These are phyloP conservation scores for Alternaria atra DNA, from an alignment of 2,329 filamentous ascomycete species.

Conservation along the genomic window DNA sequence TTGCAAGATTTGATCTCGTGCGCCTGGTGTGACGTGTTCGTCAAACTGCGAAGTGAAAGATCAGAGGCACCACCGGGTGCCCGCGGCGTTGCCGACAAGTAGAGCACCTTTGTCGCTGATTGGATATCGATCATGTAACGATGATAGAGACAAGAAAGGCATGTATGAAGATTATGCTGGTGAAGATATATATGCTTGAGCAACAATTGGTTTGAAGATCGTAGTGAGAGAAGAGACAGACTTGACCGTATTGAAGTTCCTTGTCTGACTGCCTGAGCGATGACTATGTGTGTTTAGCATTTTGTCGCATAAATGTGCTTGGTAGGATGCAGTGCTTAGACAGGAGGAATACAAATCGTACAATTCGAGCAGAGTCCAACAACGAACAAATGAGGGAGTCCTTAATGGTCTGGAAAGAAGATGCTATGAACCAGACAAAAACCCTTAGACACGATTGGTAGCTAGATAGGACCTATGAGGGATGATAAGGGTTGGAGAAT, in stretches of 20 bases:
- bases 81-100: neutral
- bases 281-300: neutral
- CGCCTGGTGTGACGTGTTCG: neutral
- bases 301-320: neutral
- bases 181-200: neutral
- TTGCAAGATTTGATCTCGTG: neutral
- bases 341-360: neutral
- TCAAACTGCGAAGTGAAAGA: conserved; percentile 10
- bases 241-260: neutral
- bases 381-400: neutral
- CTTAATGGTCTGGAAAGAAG: neutral
- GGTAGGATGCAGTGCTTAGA: neutral
- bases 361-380: neutral
- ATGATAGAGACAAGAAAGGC: neutral
- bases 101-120: neutral
- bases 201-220: neutral
- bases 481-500: neutral
- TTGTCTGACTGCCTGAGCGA: neutral
- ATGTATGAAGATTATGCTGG: neutral
- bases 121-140: neutral
- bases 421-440: neutral
- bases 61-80: neutral
- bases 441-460: neutral
- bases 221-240: conserved; percentile 4
- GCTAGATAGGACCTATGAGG: neutral